Conservation (phyloP, 2,329 filamentous ascomycete species). For the Macroventuria anomochaeta region DNA sequence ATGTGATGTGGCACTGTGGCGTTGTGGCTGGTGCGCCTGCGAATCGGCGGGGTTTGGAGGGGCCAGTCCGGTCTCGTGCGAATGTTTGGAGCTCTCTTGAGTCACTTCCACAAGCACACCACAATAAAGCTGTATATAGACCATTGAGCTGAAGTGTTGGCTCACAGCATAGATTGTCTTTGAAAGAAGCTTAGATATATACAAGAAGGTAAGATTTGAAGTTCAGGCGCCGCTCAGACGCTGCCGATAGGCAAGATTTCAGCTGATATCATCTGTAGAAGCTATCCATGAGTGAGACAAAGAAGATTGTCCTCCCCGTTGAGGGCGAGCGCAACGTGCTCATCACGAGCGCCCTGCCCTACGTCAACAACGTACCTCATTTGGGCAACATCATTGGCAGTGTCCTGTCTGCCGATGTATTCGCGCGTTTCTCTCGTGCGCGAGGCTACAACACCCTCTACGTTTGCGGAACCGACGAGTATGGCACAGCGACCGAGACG, state of each 20-base stretch:
- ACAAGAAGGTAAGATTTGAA: not conserved
- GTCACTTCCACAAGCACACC: constrained; percentile 27
- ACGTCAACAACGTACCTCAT: constrained; percentile 78
- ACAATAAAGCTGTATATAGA: not conserved
- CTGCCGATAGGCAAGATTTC: not conserved
- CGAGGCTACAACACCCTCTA: constrained; percentile 81
- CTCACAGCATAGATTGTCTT: not conserved
- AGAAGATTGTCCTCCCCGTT: constrained; percentile 56
- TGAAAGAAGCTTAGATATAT: not conserved
- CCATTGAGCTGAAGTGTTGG: constrained; percentile 6
- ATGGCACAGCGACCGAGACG: constrained; percentile 94
- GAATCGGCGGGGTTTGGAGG: constrained; percentile 33
- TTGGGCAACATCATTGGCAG: constrained; percentile 60
- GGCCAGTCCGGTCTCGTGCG: constrained; percentile 25
- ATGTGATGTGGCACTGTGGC: constrained; percentile 20
- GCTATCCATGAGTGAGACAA: constrained; percentile 38
- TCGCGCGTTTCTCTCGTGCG: constrained; percentile 74
- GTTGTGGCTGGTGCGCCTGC: constrained; percentile 15
- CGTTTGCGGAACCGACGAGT: constrained; percentile 90
- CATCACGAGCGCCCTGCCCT: constrained; percentile 89
- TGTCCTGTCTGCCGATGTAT: constrained; percentile 89
- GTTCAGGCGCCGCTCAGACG: not conserved
- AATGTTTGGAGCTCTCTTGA: constrained; percentile 30
- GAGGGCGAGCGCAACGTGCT: constrained; percentile 80
- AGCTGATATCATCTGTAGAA: constrained; percentile 11